phyloP scores from a whole-genome alignment of 768 basidiomycete species.

The Pleurotus salmoneostramineus region DNA sequence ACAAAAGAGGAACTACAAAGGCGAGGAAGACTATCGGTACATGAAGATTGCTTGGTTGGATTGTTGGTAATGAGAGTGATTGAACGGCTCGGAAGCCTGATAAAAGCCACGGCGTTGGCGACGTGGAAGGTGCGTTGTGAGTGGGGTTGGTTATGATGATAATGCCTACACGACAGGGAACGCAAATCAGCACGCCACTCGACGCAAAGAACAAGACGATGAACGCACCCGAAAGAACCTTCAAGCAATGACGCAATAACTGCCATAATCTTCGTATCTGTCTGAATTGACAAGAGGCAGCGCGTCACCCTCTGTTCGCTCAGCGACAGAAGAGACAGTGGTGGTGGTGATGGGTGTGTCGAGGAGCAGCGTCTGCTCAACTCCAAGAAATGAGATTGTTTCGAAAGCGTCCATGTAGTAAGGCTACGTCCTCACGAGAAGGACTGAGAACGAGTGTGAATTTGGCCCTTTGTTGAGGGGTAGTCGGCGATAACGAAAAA shows the following conservation, averaged over 20 bases:
- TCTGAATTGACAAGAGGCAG: not conserved
- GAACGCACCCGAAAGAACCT: too few relatives aligned
- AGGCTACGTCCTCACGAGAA: not conserved
- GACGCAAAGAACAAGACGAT: too few relatives aligned
- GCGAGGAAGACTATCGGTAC: too few relatives aligned
- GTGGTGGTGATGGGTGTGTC: not conserved
- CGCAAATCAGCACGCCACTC: too few relatives aligned
- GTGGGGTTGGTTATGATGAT: too few relatives aligned
- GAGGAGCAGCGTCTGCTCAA: not conserved
- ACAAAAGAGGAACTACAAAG: too few relatives aligned
- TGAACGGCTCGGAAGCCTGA: too few relatives aligned
- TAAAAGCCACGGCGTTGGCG: too few relatives aligned
- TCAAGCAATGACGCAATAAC: not conserved
- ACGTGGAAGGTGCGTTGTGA: too few relatives aligned
- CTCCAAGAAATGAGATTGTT: not conserved
- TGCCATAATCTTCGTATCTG: not conserved
- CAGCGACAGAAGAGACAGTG: not conserved
- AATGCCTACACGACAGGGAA: too few relatives aligned
- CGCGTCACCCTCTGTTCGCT: not conserved
- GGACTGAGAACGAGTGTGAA: not conserved
- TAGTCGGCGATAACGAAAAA: not conserved
- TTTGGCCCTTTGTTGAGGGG: not conserved
- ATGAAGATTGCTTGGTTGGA: too few relatives aligned
- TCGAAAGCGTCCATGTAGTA: not conserved
- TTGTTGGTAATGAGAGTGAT: too few relatives aligned